Conservation (phyloP, 75 land plant genomes). For the Picea glauca region DNA sequence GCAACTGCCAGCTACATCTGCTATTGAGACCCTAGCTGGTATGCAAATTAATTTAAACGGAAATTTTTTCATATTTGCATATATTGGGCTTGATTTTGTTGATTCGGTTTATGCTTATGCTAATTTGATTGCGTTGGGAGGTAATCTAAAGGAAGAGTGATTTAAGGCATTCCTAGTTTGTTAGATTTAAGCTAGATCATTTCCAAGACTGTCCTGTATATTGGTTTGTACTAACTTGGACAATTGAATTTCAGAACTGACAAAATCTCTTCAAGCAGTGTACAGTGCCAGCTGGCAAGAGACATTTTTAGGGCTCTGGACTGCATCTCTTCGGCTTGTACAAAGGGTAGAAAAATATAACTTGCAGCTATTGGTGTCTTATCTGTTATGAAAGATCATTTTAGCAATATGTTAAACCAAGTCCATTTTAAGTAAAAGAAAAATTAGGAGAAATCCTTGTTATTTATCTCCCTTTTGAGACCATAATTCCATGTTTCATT, state of each 20-base stretch:
- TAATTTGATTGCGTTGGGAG: not conserved
- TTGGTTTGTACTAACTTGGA: not conserved
- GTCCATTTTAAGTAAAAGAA: not conserved
- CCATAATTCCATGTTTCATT: not conserved
- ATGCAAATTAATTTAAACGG: not conserved
- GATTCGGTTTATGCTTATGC: not conserved
- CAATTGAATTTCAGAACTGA: conserved; percentile 46
- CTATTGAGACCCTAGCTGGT: conserved; percentile 77
- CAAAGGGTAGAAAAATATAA: conserved; percentile 63
- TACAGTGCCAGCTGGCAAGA: conserved; percentile 89
- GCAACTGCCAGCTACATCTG: conserved; percentile 55
- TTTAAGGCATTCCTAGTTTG: not conserved
- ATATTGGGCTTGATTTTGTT: not conserved
- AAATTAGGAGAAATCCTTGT: not conserved
- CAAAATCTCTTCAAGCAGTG: conserved; percentile 71
- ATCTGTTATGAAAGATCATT: not conserved
- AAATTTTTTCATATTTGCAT: not conserved
- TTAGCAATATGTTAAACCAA: conserved; percentile 1
- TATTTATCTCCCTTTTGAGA: conserved; percentile 1
- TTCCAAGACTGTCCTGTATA: conserved; percentile 4
- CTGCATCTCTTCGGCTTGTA: conserved; percentile 71
- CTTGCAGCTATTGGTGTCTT: not conserved
- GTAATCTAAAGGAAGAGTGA: not conserved
- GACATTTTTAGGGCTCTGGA: conserved; percentile 81
- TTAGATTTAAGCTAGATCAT: not conserved